Conservation (phyloP, 202 grass and related monocot genomes). For the Elaeis oleifera region DNA sequence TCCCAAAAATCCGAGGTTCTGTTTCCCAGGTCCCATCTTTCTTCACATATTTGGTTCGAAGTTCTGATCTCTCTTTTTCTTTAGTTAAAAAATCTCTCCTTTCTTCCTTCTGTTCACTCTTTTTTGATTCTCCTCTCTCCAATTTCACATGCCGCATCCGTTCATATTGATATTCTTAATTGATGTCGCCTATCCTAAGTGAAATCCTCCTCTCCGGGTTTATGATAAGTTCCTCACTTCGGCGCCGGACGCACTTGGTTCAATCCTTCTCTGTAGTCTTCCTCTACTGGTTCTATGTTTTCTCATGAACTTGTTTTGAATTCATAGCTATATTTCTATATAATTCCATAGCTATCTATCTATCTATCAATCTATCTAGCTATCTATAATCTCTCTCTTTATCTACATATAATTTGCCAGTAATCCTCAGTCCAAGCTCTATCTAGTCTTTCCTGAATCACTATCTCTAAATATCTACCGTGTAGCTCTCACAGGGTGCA, state of each 20-base stretch:
- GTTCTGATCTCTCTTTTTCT: too few relatives aligned
- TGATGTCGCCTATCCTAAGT: conserved; percentile 16
- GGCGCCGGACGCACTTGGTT: conserved; percentile 9
- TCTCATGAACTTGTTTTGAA: conserved; percentile 11
- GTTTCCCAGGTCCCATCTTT: background rate
- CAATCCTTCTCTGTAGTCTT: conserved; percentile 25
- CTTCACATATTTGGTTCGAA: too few relatives aligned
- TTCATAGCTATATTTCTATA: background rate
- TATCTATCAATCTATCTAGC: background rate
- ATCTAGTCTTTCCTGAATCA: background rate
- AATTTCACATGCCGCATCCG: background rate
- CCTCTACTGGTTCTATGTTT: conserved; percentile 24
- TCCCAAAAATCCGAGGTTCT: background rate
- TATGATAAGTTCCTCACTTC: conserved; percentile 8
- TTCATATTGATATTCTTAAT: conserved; percentile 12
- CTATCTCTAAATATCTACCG: conserved; percentile 6
- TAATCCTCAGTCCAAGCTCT: background rate
- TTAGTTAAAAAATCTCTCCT: background rate
- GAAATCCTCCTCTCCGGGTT: conserved; percentile 7
- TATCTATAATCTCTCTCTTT: background rate
- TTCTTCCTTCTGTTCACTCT: background rate
- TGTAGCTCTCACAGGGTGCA: background rate
- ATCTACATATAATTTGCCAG: background rate
- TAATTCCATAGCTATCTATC: too few relatives aligned
- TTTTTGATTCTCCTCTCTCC: background rate